Evolutionary conservation across 2,329 filamentous ascomycete genomes (phyloP), one percentile per base, ranked within the genome.

Genomic region (Colletotrichum sp.): DNA sequence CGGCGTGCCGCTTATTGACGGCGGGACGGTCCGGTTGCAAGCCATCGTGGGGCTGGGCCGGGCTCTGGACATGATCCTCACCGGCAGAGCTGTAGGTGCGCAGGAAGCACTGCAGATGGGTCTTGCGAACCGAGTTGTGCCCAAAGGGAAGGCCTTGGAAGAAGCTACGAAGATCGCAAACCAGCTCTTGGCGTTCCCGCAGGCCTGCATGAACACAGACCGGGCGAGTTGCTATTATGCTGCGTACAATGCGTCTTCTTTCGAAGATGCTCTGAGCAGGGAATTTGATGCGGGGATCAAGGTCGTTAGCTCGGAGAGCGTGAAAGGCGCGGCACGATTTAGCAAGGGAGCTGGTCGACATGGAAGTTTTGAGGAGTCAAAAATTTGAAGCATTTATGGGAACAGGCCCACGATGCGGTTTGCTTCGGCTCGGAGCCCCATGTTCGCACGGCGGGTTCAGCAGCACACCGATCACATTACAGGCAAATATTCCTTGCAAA

Each of bases 11-110:
- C 78, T 82, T 22, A 79, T 80, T 15, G 89, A 84, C 48, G 83
- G 81, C 8, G 90, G 89, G 2, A 91, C 89, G 0, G 88, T 91
- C 0, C 85, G 89, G 2, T 80, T 91, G 8, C 88, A 88, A 72
- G 84, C 84, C 2, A 84, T 90, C 60, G 81, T 91, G 27, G 90
- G 90, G 0, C 82, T 91, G 1, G 88, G 89, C 0, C 80, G 88
- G 4, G 89, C 90, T 0, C 76, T 91, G 70, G 90, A 91, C 79
- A 88, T 91, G 86, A 89, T 91, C 18, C 81, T 92, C 7, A 91
- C 90, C 0, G 90, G 90, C 1, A 82, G 89, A 1, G 78, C 85
- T 0, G 88, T 91, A 0, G 77, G 76, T 0, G 89, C 89, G 0
- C 78, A 84, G 22, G 89, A 92, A 77, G 89, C 89, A 1, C 77